Evolutionary conservation across 345 rosid species (phyloP).

Genomic region (Tarenaya hassleriana): DNA sequence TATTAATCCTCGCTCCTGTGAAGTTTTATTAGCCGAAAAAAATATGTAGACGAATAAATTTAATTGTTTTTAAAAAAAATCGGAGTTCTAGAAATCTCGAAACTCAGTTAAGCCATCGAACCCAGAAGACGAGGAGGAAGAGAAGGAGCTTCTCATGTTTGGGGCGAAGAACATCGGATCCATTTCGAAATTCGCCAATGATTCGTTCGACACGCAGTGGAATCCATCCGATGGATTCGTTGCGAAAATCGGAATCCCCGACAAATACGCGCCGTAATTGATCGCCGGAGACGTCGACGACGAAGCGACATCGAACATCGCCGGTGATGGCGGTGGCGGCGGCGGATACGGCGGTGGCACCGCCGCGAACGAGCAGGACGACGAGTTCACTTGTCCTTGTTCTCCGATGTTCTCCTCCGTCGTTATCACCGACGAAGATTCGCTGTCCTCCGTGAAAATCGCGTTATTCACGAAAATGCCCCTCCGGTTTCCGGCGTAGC

Average conservation of each 20-base stretch:
- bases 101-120: conserved; percentile 37
- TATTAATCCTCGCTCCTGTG: no score
- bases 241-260: conserved; percentile 38
- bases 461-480: conserved; percentile 15
- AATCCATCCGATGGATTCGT: conserved; percentile 38
- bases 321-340: background rate
- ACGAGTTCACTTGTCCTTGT: conserved; percentile 46
- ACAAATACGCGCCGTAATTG: conserved; percentile 28
- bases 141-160: conserved; percentile 41
- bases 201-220: conserved; percentile 35
- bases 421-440: conserved; percentile 64
- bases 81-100: conserved; percentile 28
- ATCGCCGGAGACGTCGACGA: conserved; percentile 11
- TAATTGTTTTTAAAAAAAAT: no score
- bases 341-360: conserved; percentile 12
- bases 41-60: no score
- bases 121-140: conserved; percentile 35
- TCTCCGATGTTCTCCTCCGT: conserved; percentile 47
- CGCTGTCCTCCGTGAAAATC: conserved; percentile 42
- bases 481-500: conserved; percentile 13
- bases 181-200: conserved; percentile 30
- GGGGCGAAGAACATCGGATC: conserved; percentile 46
- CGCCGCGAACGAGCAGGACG: conserved; percentile 13
- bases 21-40: no score
- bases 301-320: conserved; percentile 3